phyloP scores from a whole-genome alignment of 495 filamentous ascomycete genomes.

The Chaetomium cochliodes region DNA sequence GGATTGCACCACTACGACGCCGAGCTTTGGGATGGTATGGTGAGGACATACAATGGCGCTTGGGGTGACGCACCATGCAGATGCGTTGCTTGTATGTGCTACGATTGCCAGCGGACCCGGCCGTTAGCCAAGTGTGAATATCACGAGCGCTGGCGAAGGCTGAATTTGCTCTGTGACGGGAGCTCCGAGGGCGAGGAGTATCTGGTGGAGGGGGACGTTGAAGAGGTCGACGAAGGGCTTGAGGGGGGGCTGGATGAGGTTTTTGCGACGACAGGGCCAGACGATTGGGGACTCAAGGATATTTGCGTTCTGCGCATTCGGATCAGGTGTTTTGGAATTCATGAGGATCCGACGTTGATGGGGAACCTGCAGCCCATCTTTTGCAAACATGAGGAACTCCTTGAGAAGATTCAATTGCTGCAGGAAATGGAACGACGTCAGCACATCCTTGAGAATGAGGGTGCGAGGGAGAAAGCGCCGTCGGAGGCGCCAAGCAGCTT shows the following conservation, averaged over 20 bases:
- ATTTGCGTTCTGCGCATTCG: background rate
- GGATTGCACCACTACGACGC: background rate
- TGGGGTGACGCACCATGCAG: background rate
- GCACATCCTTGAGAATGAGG: background rate
- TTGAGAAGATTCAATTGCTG: background rate
- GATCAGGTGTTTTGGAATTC: background rate
- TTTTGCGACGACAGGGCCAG: background rate
- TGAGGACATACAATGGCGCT: background rate
- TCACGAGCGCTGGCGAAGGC: background rate
- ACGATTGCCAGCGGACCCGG: too few relatives aligned
- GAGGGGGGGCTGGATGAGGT: background rate
- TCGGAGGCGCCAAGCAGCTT: too few relatives aligned
- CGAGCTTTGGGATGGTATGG: background rate
- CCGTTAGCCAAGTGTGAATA: background rate
- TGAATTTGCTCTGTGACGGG: background rate
- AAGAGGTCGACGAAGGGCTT: background rate
- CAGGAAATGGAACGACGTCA: background rate
- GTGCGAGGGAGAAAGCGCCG: background rate
- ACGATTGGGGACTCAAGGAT: background rate
- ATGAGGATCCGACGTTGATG: background rate
- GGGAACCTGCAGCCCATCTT: background rate
- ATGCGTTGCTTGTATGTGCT: background rate
- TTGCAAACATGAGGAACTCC: background rate
- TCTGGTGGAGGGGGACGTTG: background rate
- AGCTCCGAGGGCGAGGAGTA: background rate